Evolutionary conservation across 1,284 basidiomycete species (phyloP), one percentile per base, ranked within the genome.

Genomic region (Papiliotrema laurentii): DNA sequence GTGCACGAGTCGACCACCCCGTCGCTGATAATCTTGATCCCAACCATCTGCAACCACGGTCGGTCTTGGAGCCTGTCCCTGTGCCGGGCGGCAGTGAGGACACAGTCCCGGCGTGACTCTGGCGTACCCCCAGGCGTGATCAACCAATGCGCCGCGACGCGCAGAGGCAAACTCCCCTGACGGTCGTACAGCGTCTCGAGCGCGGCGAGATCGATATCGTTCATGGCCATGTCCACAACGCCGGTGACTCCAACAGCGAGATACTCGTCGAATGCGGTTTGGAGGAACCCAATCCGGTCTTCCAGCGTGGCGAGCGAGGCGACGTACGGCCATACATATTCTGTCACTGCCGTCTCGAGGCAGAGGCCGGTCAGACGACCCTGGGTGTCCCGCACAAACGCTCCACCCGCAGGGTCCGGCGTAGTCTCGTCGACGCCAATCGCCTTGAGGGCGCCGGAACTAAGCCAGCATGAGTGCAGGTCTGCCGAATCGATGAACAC

Each of bases 1-100:
- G 64, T 64, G 37, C 64, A 66, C 4, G 55, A 45, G 40, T 64
- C 64, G 16, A 66, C 53, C 7, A 66, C 62, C 2, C 64, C 64
- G 42, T 66, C 64, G 1, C 51, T 52, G 22, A 66, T 60, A 47
- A 64, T 57, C 56, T 66, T 66, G 56, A 66, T 64, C 9, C 64
- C 64, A 13, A 54, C 52, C 21, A 66, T 43, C 21, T 45, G 47
- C 18, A 66, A 45, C 53, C 56, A 61, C 1, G 56, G 54, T 7
- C 47, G 51, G 19, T 41, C 37, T 6, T 37, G 37, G 14, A 59
- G 49, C 11, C 58, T 35, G 10, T 54, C 43, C 24, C 47, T 45
- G 43, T 65, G 61, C 16, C 39, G 44, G 0, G 55, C 54, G 2
- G 58, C 63, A 7, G 35, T 14, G 24, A 44, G 45, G 2, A 63